Base-by-base conservation (phyloP, 495 filamentous ascomycete species). In the Aspergillus kassunensis region DNA sequence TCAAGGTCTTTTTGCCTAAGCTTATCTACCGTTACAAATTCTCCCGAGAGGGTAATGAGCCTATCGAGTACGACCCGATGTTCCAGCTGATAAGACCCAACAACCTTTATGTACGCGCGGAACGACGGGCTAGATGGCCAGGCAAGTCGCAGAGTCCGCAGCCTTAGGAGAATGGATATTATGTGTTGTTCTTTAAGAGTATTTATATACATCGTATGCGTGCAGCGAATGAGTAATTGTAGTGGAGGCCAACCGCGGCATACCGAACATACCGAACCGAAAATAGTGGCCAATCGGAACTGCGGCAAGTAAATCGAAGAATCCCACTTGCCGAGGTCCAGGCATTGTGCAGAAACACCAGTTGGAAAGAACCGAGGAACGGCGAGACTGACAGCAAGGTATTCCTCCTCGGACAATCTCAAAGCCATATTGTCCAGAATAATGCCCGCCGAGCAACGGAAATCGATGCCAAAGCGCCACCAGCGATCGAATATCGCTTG, bases 61-160 rank as follows among this genome's bases (percentile, higher is more conserved):
- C 66, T 0, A 60, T 80, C n/a, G 75, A 77, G 44, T 83, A 83
- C 56, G 79, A 83, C 56, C 79, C 79, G 2, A 65, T 68, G 63
- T 82, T 82, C 58, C 70, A 77, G 64, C 55, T 83, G 24, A 76
- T 81, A n/a, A 49, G 78, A 54, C 79, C 78, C 8, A 66, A 73
- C n/a, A 80, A 83, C 44, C 56, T 82, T 13, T 82, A 79, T 53
- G 77, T 76, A 3, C 59, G 63, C 11, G 72, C 76, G 0, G 66
- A 71, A 60, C 67, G 67, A 55, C 61, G 80, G 37, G 66, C 65
- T 20, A 67, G 64, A 44, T 79, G 74, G 77, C 75, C 74, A 6
- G 37, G 51, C 8, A 68, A 45, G 49, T 36, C 45, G 12, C 44
- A 27, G 21, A 39, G n/a, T 36, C 31, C 4, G 3, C 4, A 34